Evolutionary conservation across 805 yeast genomes (phyloP).

Genomic region (Candida oleophila): DNA sequence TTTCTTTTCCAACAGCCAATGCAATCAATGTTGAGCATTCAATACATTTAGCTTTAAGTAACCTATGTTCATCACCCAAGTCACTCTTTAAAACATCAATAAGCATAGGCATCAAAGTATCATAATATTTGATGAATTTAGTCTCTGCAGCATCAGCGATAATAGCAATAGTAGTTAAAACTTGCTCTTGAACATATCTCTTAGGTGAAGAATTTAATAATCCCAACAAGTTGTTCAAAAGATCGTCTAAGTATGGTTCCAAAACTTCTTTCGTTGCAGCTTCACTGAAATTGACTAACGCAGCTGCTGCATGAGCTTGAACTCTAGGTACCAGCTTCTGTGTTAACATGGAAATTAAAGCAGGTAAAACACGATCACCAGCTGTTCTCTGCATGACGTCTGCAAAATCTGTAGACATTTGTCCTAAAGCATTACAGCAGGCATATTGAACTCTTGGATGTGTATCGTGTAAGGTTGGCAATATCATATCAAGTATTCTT

Average conservation of each 20-base stretch:
- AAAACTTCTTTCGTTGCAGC: slow-evolving; percentile 82
- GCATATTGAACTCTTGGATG: slow-evolving; percentile 97
- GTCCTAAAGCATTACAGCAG: slow-evolving; percentile 95
- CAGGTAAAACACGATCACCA: slow-evolving; percentile 80
- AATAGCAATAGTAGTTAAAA: slow-evolving; percentile 91
- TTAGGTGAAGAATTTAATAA: slow-evolving; percentile 75
- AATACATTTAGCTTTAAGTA: slow-evolving; percentile 87
- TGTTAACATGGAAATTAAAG: slow-evolving; percentile 77
- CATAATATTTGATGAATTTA: slow-evolving; percentile 87
- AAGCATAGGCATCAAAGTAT: slow-evolving; percentile 87
- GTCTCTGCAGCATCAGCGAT: slow-evolving; percentile 95
- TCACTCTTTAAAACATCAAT: slow-evolving; percentile 77
- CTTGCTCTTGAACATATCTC: slow-evolving; percentile 95
- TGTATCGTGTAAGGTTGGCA: slow-evolving; percentile 80
- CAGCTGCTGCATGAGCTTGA: slow-evolving; percentile 98
- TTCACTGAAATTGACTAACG: slow-evolving; percentile 92
- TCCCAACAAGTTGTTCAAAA: slow-evolving; percentile 70
- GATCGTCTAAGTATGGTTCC: slow-evolving; percentile 88
- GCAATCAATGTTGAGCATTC: slow-evolving; percentile 96
- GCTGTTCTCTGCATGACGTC: slow-evolving; percentile 80
- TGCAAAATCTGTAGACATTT: slow-evolving; percentile 94
- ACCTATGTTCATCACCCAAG: slow-evolving; percentile 72
- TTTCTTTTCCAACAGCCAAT: slow-evolving; percentile 90
- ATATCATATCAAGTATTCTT: slow-evolving; percentile 74
- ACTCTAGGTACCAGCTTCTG: slow-evolving; percentile 81